Percentiles rank a stretch among this genome's conserved stretches.
Evolutionary conservation across 441 rosid genomes (phyloP).

Genomic region (Mallotus repandus): DNA sequence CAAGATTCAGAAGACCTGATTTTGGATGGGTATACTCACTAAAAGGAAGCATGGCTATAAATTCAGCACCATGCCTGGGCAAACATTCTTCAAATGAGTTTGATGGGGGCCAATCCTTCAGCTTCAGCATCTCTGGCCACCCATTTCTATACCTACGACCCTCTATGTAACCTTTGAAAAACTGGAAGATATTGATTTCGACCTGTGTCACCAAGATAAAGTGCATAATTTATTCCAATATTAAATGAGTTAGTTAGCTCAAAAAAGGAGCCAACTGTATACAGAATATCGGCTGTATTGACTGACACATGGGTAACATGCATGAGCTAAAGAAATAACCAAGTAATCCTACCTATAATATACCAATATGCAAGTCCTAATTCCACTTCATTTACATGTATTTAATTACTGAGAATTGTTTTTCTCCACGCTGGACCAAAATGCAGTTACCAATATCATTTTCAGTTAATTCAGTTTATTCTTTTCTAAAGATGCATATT

Average conservation of each 20-base stretch:
- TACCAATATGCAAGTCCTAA: neutral
- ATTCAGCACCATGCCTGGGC: conserved; percentile 79
- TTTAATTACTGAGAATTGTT: neutral
- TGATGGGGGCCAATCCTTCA: conserved; percentile 91
- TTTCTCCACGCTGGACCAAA: neutral
- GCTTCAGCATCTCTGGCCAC: conserved; percentile 75
- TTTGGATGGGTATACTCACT: conserved; percentile 72
- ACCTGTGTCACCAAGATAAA: conserved; percentile 35
- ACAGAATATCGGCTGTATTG: neutral
- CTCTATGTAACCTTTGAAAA: conserved; percentile 59
- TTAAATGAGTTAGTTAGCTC: neutral
- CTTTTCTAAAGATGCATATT: neutral
- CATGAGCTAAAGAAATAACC: neutral
- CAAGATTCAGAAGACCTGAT: conserved; percentile 64
- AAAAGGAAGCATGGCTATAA: conserved; percentile 63
- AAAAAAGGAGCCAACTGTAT: neutral
- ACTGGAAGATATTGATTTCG: conserved; percentile 50
- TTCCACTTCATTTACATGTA: neutral
- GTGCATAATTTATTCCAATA: neutral
- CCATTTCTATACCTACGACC: conserved; percentile 39
- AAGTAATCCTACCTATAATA: neutral
- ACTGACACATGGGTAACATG: neutral
- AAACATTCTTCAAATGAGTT: conserved; percentile 55
- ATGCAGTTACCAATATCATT: neutral
- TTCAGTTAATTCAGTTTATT: neutral